Conservation (phyloP, 1,284 basidiomycete species). For the Leccinum huronense region DNA sequence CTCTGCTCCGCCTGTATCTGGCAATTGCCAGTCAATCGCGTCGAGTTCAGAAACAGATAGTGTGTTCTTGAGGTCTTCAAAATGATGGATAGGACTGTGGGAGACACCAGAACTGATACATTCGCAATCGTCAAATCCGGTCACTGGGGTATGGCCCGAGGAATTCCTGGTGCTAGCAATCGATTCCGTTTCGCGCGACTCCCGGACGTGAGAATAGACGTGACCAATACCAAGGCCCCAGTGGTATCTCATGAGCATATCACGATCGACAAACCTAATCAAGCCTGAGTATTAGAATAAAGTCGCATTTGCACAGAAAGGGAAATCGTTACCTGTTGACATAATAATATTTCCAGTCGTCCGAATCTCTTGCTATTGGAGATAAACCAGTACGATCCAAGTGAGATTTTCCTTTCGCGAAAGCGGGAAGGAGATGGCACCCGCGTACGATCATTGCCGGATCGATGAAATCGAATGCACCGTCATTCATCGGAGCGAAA, state of each 20-base stretch:
- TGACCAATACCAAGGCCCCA: conserved; percentile 9
- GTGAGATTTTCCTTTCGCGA: too few species aligned
- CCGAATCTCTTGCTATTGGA: not conserved
- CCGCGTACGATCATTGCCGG: too few species aligned
- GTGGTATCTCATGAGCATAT: conserved; percentile 11
- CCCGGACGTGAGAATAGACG: not conserved
- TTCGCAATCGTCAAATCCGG: too few species aligned
- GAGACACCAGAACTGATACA: not conserved
- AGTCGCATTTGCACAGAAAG: not conserved
- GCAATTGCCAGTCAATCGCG: not conserved
- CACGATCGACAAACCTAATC: conserved; percentile 13
- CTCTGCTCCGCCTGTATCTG: not conserved
- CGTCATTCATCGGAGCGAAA: too few species aligned
- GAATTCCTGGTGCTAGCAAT: too few species aligned
- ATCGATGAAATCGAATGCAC: too few species aligned
- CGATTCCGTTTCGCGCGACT: too few species aligned
- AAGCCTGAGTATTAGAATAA: not conserved
- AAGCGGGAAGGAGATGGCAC: too few species aligned
- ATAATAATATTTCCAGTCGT: not conserved
- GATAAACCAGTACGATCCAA: not conserved
- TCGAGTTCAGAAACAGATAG: not conserved
- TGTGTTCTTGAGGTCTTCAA: too few species aligned
- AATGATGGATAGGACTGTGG: too few species aligned
- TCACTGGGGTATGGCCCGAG: too few species aligned
- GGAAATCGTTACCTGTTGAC: not conserved